Conservation (phyloP, 2,329 filamentous ascomycete species). For the Pseudopithomyces chartarum region DNA sequence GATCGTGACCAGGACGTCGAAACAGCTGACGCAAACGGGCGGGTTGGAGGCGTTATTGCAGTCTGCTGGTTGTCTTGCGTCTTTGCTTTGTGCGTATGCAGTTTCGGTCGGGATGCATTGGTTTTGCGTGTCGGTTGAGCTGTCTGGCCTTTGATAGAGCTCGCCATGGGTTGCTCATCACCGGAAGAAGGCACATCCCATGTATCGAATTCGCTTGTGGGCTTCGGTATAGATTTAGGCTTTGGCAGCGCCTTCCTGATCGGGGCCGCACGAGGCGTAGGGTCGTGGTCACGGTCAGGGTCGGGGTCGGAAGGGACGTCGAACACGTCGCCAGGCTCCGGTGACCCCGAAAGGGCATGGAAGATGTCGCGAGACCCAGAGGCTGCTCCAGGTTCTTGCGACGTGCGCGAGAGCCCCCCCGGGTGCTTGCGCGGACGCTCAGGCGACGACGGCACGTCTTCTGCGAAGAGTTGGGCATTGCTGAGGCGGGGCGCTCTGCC, state of each 20-base stretch:
- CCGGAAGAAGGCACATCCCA: constrained; percentile 16
- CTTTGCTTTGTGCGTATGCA: not conserved
- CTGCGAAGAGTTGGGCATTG: constrained; percentile 17
- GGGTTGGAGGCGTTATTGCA: not conserved
- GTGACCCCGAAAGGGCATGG: constrained; percentile 10
- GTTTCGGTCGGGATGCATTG: not conserved
- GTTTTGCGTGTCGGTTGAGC: not conserved
- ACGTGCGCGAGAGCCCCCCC: constrained; percentile 4
- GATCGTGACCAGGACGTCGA: not conserved
- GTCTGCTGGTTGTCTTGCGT: not conserved
- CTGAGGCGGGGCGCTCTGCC: constrained; percentile 40
- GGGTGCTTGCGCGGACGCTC: constrained; percentile 37
- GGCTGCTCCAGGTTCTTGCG: constrained; percentile 16
- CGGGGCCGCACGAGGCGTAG: constrained; percentile 9
- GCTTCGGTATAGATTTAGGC: not conserved
- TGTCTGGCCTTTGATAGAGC: not conserved
- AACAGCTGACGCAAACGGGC: not conserved
- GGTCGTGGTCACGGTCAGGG: constrained; percentile 34
- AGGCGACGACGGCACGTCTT: constrained; percentile 40
- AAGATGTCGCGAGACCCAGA: constrained; percentile 8
- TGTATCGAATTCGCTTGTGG: not conserved
- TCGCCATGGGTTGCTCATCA: constrained; percentile 1
- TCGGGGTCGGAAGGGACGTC: constrained; percentile 50
- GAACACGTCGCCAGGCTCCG: constrained; percentile 38
- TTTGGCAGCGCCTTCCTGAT: not conserved